Conservation (phyloP, 495 filamentous ascomycete species). For the Terfezia boudieri region DNA sequence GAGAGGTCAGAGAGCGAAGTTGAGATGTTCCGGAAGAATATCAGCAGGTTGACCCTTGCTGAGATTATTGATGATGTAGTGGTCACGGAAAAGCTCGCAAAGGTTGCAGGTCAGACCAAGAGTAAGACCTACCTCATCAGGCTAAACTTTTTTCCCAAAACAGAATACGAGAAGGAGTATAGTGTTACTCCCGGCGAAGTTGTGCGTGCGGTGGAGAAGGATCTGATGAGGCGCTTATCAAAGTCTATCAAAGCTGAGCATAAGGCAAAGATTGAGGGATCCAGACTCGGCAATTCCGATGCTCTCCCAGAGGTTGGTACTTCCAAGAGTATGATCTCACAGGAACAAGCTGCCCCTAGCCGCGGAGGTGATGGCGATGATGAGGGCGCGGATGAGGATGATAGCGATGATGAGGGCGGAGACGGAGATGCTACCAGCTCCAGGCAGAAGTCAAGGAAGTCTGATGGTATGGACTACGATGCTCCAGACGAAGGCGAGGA, state of each 20-base stretch:
- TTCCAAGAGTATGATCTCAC: slow-evolving; percentile 39
- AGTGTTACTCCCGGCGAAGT: slow-evolving; percentile 61
- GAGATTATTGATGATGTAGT: slow-evolving; percentile 68
- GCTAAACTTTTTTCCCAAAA: slow-evolving; percentile 58
- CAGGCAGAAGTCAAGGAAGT: slow-evolving; percentile 48
- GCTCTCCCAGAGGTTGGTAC: slow-evolving; percentile 64
- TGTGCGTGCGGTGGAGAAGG: slow-evolving; percentile 48
- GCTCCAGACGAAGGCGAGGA: slow-evolving; percentile 83
- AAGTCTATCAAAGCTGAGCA: slow-evolving; percentile 43
- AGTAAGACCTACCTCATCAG: slow-evolving; percentile 70
- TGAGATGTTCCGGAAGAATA: slow-evolving; percentile 72
- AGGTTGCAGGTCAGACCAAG: slow-evolving; percentile 36
- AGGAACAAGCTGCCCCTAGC: slow-evolving; percentile 28
- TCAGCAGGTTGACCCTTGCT: slow-evolving; percentile 67
- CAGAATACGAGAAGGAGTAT: slow-evolving; percentile 68
- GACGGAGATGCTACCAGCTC: slow-evolving; percentile 68
- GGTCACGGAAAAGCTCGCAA: slow-evolving; percentile 52
- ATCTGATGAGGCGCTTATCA: slow-evolving; percentile 50
- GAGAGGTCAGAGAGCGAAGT: slow-evolving; percentile 46
- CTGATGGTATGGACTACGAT: slow-evolving; percentile 68
- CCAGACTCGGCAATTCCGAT: slow-evolving; percentile 34
- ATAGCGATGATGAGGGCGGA: slow-evolving; percentile 51
- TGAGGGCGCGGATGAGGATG: slow-evolving; percentile 36
- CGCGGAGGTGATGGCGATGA: slow-evolving; percentile 23
- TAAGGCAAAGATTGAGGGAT: slow-evolving; percentile 44